Base-by-base conservation (phyloP, 2,329 filamentous ascomycete species). In the Fusarium sarcochroum region DNA sequence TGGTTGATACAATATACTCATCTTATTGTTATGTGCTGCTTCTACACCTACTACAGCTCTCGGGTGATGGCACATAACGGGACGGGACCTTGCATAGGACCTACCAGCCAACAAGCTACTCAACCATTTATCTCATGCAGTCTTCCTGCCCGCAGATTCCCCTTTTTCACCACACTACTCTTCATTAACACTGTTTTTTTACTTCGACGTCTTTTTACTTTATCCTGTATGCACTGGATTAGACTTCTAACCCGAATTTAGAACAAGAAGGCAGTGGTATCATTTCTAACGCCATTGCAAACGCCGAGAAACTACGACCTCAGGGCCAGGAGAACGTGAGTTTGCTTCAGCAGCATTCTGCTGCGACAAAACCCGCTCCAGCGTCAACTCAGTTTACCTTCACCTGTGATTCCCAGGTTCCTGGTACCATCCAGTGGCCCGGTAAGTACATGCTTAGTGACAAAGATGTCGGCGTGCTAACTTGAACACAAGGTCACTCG, bases 321-420 rank as follows among this genome's bases (percentile, higher is more conserved):
- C 86, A 84, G 71, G 91, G 90, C 15, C 90, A 93, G 76, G 92
- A 95, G 76, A 96, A 93, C 79, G 85, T 91, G 67, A 95, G 91
- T 78, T 85, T 94, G 62, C 81, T 97, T 48, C 90, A 93, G 58
- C 91, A 93, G 76, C 89, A 91, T 77, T 75, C 76, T 10, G 82
- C 86, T 18, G 80, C 84, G 7, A 84, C 84, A 59, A 90, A 88
- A 73, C 77, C 87, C 6, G 89, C 86, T 35, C 89, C 92, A 6
- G 88, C 91, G 7, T 93, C 94, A 58, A 91, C 92, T 1, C 93
- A 98, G 73, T 99, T 99, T 78, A 99, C 96, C 11, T 99, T 99
- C 76, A 97, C 93, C 14, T 98, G 94, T 79, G 93, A 97, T 74
- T 95, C 94, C 2, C 93, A 96, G 76, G 93, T 94, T 37, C 90